phyloP scores from a whole-genome alignment of 2,329 filamentous ascomycete genomes.

The Fusarium oxysporum region DNA sequence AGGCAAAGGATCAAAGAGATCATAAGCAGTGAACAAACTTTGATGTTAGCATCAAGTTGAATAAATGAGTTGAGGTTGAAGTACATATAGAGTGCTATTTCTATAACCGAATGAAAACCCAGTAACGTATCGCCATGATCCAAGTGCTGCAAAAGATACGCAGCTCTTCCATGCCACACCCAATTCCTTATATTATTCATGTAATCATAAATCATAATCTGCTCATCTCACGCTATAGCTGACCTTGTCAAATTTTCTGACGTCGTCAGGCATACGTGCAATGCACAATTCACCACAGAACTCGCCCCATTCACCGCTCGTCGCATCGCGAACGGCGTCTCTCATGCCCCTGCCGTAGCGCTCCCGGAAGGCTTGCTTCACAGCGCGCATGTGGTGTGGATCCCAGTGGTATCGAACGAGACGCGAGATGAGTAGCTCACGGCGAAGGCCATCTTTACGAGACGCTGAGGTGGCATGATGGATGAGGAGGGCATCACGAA shows the following conservation, averaged over 20 bases:
- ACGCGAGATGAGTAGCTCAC: constrained; percentile 87
- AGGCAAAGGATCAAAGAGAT: constrained; percentile 59
- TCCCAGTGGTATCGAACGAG: constrained; percentile 96
- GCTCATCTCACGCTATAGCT: constrained; percentile 29
- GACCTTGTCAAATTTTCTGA: constrained; percentile 63
- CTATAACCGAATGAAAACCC: constrained; percentile 11
- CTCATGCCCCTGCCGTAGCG: constrained; percentile 81
- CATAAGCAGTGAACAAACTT: constrained; percentile 4
- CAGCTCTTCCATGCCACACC: not conserved
- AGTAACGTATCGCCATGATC: constrained; percentile 17
- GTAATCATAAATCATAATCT: constrained; percentile 13
- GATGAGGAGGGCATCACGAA: constrained; percentile 89
- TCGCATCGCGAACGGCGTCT: constrained; percentile 81
- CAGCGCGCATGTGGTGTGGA: constrained; percentile 78
- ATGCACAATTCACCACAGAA: constrained; percentile 80
- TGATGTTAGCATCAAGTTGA: not conserved
- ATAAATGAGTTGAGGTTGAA: constrained; percentile 7
- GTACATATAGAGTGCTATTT: constrained; percentile 24
- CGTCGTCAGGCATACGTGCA: constrained; percentile 68
- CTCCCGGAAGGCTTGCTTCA: constrained; percentile 83
- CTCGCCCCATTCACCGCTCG: constrained; percentile 79
- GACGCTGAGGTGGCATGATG: constrained; percentile 88
- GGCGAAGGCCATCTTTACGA: constrained; percentile 76
- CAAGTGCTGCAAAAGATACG: constrained; percentile 11
- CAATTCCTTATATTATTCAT: constrained; percentile 7